Conservation (phyloP, 306 rosid species). For the Boehmeria nivea region DNA sequence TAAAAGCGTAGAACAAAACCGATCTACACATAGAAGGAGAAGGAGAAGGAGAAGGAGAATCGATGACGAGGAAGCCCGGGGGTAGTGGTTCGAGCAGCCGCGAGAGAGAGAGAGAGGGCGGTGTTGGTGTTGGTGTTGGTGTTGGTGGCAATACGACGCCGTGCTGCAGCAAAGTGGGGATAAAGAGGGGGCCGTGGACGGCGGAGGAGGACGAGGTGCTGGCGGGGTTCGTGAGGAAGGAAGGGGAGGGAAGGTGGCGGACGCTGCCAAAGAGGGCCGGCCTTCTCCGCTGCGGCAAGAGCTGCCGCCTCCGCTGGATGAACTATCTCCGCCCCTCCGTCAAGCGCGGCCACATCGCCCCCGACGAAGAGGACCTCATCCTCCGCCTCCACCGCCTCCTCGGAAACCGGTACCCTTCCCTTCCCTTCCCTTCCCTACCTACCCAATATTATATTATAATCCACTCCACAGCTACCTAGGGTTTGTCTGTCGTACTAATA, state of each 20-base stretch:
- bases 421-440: too few species aligned
- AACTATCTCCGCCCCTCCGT: constrained; percentile 87
- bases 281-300: constrained; percentile 78
- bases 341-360: constrained; percentile 86
- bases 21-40: too few species aligned
- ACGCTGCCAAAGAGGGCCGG: constrained; percentile 76
- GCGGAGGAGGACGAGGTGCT: constrained; percentile 63
- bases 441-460: too few species aligned
- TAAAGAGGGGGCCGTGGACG: constrained; percentile 90
- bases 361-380: constrained; percentile 89
- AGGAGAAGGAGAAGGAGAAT: too few species aligned
- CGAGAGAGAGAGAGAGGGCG: too few species aligned
- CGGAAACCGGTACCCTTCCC: constrained; percentile 48
- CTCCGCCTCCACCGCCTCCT: constrained; percentile 95
- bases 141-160: constrained; percentile 24
- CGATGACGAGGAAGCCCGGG: too few species aligned
- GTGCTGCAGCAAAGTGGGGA: constrained; percentile 50
- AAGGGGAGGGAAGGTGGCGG: constrained; percentile 86
- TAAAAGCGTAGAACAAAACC: too few species aligned
- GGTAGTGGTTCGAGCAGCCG: too few species aligned
- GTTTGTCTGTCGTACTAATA: too few species aligned
- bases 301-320: constrained; percentile 97
- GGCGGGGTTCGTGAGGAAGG: constrained; percentile 44
- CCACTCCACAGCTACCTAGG: too few species aligned
- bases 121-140: too few species aligned